A percentile compares a stretch with the other conserved stretches of the same genome.
These are phyloP conservation scores for Lactarius indigo DNA, from an alignment of 768 basidiomycete genomes.

Conservation along the genomic window DNA sequence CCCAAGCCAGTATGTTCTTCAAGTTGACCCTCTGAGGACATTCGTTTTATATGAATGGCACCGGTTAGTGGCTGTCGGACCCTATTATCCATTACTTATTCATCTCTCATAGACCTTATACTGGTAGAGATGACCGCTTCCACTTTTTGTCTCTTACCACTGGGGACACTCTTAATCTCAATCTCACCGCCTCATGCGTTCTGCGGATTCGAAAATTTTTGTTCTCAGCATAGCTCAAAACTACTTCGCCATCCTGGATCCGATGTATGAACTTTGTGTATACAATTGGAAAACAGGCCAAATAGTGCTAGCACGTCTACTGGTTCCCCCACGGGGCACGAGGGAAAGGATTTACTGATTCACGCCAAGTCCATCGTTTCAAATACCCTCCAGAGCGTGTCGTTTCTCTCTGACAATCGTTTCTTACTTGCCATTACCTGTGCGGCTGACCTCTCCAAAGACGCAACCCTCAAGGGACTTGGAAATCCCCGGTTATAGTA, in stretches of 20 bases:
- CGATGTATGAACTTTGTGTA: neutral
- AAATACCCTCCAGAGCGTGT: neutral
- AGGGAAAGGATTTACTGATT: neutral
- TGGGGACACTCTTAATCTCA: neutral
- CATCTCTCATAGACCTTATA: too few species aligned
- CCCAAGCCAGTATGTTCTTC: neutral
- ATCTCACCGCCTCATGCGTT: neutral
- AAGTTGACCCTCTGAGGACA: slow-evolving; percentile 9
- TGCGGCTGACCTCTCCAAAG: neutral
- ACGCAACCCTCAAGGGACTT: neutral
- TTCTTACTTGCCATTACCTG: neutral
- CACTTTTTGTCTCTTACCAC: slow-evolving; percentile 16
- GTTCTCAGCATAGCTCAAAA: neutral
- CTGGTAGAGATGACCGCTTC: neutral
- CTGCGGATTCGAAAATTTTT: neutral
- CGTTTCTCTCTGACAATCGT: neutral
- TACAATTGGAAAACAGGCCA: slow-evolving; percentile 15
- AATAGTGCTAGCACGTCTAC: slow-evolving; percentile 4
- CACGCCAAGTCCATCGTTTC: neutral
- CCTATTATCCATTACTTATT: neutral
- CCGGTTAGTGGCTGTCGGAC: neutral
- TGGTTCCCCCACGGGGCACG: neutral
- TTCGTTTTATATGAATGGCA: neutral
- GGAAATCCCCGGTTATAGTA: neutral
- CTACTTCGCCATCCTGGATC: slow-evolving; percentile 1